Evolutionary conservation across 345 rosid genomes (phyloP).

Genomic region (Hibiscus syriacus): DNA sequence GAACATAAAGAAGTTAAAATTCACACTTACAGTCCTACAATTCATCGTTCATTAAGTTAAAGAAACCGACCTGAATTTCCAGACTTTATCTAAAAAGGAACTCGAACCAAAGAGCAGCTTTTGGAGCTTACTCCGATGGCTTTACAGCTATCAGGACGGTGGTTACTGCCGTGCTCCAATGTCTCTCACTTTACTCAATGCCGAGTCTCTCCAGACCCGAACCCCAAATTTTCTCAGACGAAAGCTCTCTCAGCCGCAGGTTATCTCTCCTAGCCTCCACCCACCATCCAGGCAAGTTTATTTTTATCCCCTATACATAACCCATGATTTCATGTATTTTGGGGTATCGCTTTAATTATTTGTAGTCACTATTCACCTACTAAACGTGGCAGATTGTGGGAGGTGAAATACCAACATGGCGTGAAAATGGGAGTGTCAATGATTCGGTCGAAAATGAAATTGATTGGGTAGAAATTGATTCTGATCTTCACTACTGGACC

Average conservation of each 20-base stretch:
- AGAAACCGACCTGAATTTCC: background rate
- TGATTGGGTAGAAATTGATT: constrained; percentile 68
- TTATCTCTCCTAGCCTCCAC: constrained; percentile 32
- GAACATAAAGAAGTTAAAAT: too few species aligned
- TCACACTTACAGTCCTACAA: too few species aligned
- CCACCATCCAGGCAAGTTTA: constrained; percentile 50
- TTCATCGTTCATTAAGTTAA: too few species aligned
- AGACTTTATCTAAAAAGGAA: background rate
- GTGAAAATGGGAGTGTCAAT: constrained; percentile 22
- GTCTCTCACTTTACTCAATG: constrained; percentile 15
- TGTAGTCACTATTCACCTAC: background rate
- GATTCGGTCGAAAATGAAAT: constrained; percentile 28
- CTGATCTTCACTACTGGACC: constrained; percentile 72
- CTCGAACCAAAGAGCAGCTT: background rate
- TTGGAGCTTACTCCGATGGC: constrained; percentile 4
- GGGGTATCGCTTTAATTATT: background rate
- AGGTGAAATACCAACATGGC: constrained; percentile 36
- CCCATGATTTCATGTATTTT: background rate
- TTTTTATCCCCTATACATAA: background rate
- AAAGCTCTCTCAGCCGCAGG: constrained; percentile 33
- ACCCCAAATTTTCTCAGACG: constrained; percentile 10
- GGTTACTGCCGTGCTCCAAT: constrained; percentile 19
- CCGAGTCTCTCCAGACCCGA: constrained; percentile 19
- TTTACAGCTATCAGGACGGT: constrained; percentile 23
- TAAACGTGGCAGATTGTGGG: constrained; percentile 49